Evolutionary conservation across 257 asterid species (phyloP), one percentile per base, ranked within the genome.

Genomic region (Euphrasia confusa): DNA sequence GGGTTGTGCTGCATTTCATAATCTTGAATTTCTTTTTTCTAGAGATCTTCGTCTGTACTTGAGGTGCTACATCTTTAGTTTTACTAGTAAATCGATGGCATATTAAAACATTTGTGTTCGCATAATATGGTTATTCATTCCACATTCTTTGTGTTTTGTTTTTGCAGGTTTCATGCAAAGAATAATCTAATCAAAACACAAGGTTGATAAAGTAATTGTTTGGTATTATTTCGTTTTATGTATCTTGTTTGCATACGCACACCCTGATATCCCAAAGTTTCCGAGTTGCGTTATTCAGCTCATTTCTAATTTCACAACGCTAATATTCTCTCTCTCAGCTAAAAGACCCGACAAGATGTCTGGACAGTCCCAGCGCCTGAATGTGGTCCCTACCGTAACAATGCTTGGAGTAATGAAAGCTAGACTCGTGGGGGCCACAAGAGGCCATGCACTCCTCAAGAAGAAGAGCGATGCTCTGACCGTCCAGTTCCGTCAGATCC

Each of bases 371-470:
- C 81, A 79, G 70, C 84, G 84, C 30, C 69, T 79, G 79, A 79
- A 63, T 67, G 84, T 75, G 39, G 84, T 75, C 48, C 84, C 84
- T 2, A 79, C 84, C 33, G 84, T 79, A 30, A 79, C 84, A 17
- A 65, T 76, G 73, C 84, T 79, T 53, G 84, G 79, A 24, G 81
- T 71, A 17, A 71, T 79, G 79, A 79, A 79, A 72, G 84, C 84
- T 62, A 72, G 84, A 21, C 74, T 79, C 7, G 65, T 79, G 5
- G 84, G 84, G 12, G 84, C 84, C 5, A 79, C 84, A 44, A 73
- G 84, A 68, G 84, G 84, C 71, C 84, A 79, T 40, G 84, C 84
- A 7, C 71, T 79, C 74, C 84, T 79, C 67, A 79, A 79, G 81
- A 79, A 79, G 65, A 79, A 79, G 67, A 79, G 84, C 55, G 84